Percentiles rank a stretch among this genome's conserved stretches.
Evolutionary conservation across 108 stramenopile species (phyloP).

Genomic region (Cyclotella kingstonii): DNA sequence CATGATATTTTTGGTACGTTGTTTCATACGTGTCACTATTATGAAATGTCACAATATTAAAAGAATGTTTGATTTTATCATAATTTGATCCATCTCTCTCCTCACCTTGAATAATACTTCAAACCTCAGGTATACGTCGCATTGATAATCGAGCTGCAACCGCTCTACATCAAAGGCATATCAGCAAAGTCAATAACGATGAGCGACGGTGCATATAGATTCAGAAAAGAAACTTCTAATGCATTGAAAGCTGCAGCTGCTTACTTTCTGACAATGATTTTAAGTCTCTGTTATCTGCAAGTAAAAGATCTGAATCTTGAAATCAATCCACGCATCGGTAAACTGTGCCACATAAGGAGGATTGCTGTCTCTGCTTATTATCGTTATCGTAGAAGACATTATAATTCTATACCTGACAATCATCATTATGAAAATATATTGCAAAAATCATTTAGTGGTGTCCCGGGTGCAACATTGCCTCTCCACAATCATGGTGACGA

Average conservation of each 20-base stretch:
- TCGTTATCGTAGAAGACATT: conserved; percentile 42
- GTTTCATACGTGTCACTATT: neutral
- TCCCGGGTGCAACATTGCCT: neutral
- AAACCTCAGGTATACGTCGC: conserved; percentile 23
- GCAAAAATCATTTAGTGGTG: neutral
- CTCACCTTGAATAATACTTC: neutral
- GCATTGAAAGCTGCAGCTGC: conserved; percentile 45
- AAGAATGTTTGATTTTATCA: neutral
- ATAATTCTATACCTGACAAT: conserved; percentile 41
- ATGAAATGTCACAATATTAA: neutral
- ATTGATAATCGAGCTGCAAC: conserved; percentile 35
- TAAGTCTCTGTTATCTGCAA: conserved; percentile 36
- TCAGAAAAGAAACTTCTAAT: conserved; percentile 46
- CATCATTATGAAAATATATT: neutral
- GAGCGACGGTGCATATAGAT: conserved; percentile 18
- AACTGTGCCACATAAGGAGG: conserved; percentile 32
- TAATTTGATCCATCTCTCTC: no score
- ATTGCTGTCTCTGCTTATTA: conserved; percentile 28
- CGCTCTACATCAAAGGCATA: conserved; percentile 42
- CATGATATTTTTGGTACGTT: conserved; percentile 34
- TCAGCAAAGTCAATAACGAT: conserved; percentile 11
- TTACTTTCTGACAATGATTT: conserved; percentile 41
- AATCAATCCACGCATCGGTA: conserved; percentile 22
- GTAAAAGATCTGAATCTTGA: conserved; percentile 31
- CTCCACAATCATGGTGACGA: conserved; percentile 9